Evolutionary conservation across 2,329 filamentous ascomycete species (phyloP), one percentile per base, ranked within the genome.

Genomic region (Bipolaris gigantea): DNA sequence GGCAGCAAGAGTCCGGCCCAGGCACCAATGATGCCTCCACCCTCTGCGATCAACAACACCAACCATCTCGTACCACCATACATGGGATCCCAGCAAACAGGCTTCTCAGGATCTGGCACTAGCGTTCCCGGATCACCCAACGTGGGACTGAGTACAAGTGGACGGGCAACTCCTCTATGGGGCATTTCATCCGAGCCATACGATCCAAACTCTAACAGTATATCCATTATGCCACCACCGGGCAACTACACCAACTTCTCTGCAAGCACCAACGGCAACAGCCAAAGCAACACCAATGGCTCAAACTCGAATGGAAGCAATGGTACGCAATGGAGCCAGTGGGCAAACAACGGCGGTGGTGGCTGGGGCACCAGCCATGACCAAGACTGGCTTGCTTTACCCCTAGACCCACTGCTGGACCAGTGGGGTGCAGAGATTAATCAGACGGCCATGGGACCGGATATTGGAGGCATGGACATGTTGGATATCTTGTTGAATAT

Each of bases 321-420:
- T 23, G 58, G 49, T 8, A 44, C 45, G 2, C 65, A 57, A 10
- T 62, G 62, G 55, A 52, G 58, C 25, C 63, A 63, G 38, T 71
- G 68, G 69, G 53, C 60, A 1, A 58, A 57, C 46, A 61, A 52
- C 16, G 59, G 57, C 21, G 59, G 56, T 6, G 61, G 56, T 6
- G 61, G 56, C 21, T 59, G 62, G 51, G 63, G 61, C 4, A 61
- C 61, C 34, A 64, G 63, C 0, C 65, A 64, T 32, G 69, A 72
- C 52, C 79, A 81, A 36, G 83, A 86, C 67, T 87, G 84, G 84
- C 77, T 86, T 46, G 81, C 84, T 0, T 67, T 86, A n/a, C 83
- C 83, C 1, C 75, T 87, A 3, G 83, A 86, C 66, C 82, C 83
- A 39, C 78, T 86, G 55, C 78, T 85, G 49, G 80, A 83, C 63